Base-by-base conservation (phyloP, 2,329 filamentous ascomycete genomes). In the Sporothrix globosa region DNA sequence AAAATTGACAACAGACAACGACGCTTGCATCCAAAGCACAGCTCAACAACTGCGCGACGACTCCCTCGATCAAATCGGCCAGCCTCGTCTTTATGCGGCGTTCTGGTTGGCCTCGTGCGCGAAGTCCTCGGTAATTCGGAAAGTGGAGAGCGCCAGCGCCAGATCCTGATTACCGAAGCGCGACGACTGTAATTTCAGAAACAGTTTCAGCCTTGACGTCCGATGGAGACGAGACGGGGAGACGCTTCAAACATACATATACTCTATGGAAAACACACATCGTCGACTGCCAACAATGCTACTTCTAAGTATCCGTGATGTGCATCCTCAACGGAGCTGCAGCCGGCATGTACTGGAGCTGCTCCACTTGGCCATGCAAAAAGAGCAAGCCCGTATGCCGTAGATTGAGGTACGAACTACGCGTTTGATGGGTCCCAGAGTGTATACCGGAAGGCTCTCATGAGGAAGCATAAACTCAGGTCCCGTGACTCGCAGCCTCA, bases 91-190 rank as follows among this genome's bases (percentile, higher is more conserved):
- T 9, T 21, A 14, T 48, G 39, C 13, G 21, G 34, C 21, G n/a
- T 17, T 52, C 61, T 52, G 63, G 46, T 21, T 53, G 46, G 63
- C 63, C 63, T 66, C 27, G 63, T 52, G 27, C 19, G 30, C 39
- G 30, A 66, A 67, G 53, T 67, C 52, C 70, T 72, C 70, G 70
- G 70, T 48, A 72, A 72, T 72, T 69, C 61, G 70, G 68, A 72
- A 72, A 72, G 70, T 72, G 67, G 67, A 71, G 65, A 21, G 39
- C 53, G 46, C 39, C 48, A 21, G 39, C 53, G 46, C 39, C 48
- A 69, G 41, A 54, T 56, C 48, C 48, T 53, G 63, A 53, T 54
- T 56, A 44, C 65, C 66, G 52, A 68, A 54, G 34, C 48, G 50
- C n/a, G 50, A 56, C 50, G 44, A 14, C 30, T 27, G 66, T 54